phyloP scores from a whole-genome alignment of 257 asterid genomes.

The Prunella vulgaris region DNA sequence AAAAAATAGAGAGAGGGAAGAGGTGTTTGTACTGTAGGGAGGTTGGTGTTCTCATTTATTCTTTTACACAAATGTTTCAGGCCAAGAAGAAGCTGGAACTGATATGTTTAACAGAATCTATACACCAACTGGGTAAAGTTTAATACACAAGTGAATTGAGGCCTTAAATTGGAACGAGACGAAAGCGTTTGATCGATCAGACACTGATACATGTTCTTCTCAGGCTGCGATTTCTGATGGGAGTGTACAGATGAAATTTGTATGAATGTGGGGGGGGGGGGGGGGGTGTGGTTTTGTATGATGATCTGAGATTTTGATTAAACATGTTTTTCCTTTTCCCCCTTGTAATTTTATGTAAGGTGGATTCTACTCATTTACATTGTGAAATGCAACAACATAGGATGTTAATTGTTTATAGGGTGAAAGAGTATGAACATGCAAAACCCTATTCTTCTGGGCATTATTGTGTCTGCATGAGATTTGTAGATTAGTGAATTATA shows the following conservation, averaged over 20 bases:
- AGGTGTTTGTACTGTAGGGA: slow-evolving; percentile 33
- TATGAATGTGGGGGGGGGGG: slow-evolving; percentile 6
- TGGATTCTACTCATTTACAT: neutral
- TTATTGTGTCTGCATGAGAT: too few relatives aligned
- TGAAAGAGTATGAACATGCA: neutral
- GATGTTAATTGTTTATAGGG: neutral
- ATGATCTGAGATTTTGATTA: slow-evolving; percentile 8
- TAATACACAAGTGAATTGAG: slow-evolving; percentile 19
- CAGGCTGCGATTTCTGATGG: slow-evolving; percentile 7
- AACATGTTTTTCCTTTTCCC: neutral
- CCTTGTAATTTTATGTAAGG: slow-evolving; percentile 3
- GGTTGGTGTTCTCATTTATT: slow-evolving; percentile 39
- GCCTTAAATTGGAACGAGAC: slow-evolving; percentile 11
- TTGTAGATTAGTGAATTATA: too few relatives aligned
- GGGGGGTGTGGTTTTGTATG: too few relatives aligned
- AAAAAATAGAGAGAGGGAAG: neutral
- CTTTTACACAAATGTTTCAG: slow-evolving; percentile 58
- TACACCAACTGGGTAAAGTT: slow-evolving; percentile 27
- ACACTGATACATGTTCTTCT: neutral
- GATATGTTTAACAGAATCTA: slow-evolving; percentile 36
- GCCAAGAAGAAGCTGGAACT: slow-evolving; percentile 90
- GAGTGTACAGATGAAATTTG: slow-evolving; percentile 28
- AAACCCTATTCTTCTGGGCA: neutral
- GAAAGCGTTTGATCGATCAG: neutral
- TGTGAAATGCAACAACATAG: slow-evolving; percentile 6